Evolutionary conservation across 371 early-diverging fungal species (phyloP), one percentile per base, ranked within the genome.

Genomic region (Mortierella polycephala): DNA sequence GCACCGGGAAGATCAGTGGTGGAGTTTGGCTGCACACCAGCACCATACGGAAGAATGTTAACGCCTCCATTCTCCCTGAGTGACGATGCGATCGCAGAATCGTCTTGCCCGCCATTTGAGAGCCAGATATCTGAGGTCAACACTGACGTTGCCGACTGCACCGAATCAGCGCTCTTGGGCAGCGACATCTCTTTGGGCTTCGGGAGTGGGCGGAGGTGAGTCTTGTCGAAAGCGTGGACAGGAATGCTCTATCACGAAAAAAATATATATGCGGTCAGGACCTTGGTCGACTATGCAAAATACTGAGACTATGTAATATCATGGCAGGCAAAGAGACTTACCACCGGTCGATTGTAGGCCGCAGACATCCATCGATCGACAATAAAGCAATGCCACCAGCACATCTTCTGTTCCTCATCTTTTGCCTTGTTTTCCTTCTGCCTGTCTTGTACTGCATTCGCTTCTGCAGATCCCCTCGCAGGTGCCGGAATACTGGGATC

Each of bases 351-450:
- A 40, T 40, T 64, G 46, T 64, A 59, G n/a, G 73, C 62, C 8
- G 69, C 72, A 14, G 79, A 71, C 69, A 72, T 72, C 79, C 79
- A 79, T 23, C 79, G 79, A 57, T 79, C 79, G 23, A 72, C 61
- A 20, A 79, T 79, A 55, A 79, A 79, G 50, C 79, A 79, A 16
- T 72, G 72, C 69, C 79, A 71, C 79, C 79, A 79, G 39, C 79
- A 79, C 41, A 72, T 23, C 54, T 37, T 68, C 41, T 72, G 79
- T 44, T 79, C 79, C 18, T 79, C 79, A 8, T 65, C 79, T 12
- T 49, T 55, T 2, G 47, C 59, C 23, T 64, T 75, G 21, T 53
- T 64, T 45, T 64, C 54, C 40, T 9, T 55, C n/a, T 21, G 57
- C 12, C 57, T 39, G 30, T 64, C 45, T 52, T 46, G 40, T 18